Base-by-base conservation (phyloP, 345 rosid genomes). In the Gossypium sturtianum region DNA sequence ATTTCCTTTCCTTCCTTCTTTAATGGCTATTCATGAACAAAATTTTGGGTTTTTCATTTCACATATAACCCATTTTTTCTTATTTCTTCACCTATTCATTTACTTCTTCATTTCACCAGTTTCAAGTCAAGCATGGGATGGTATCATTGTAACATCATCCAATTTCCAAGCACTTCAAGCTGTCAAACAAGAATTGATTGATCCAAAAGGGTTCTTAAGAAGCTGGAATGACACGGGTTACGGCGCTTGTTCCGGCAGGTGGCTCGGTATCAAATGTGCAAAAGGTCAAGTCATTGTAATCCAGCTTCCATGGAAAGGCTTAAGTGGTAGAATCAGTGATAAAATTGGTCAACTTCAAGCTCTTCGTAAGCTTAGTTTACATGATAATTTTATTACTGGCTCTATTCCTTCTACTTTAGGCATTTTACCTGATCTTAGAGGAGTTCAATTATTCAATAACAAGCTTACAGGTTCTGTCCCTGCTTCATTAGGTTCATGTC, bases 251-350 rank as follows among this genome's bases (percentile, higher is more conserved):
- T 88, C 98, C 16, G 99, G 99, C 16, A 84, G 89, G 5, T 96
- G 99, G 99, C 82, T 73, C 15, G 99, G 99, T 2, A 88, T 96
- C 85, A 96, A 96, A 80, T 96, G 98, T 84, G 94, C 89, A 53
- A 82, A 86, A 23, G 99, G 99, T 8, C 91, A 90, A 73, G 97
- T 96, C 6, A 89, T 93, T 9, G 92, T 88, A 1, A 83, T 96
- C 71, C 97, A 91, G 73, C 98, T 96, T 45, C 99, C 99, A 0
- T 96, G 98, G 99, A 93, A 80, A 71, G 82, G 88, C 48, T 84
- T 95, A 20, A 91, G 98, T 48, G 99, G 99, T 25, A 80, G 81
- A 79, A 84, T 95, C 73, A 87, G 94, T 12, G 92, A 87, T 75
- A 88, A 91, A 75, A 89, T 95, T 5, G 97, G 98, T 17, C 97